These are phyloP conservation scores for Rosa persica DNA, from an alignment of 306 rosid genomes.

Conservation along the genomic window DNA sequence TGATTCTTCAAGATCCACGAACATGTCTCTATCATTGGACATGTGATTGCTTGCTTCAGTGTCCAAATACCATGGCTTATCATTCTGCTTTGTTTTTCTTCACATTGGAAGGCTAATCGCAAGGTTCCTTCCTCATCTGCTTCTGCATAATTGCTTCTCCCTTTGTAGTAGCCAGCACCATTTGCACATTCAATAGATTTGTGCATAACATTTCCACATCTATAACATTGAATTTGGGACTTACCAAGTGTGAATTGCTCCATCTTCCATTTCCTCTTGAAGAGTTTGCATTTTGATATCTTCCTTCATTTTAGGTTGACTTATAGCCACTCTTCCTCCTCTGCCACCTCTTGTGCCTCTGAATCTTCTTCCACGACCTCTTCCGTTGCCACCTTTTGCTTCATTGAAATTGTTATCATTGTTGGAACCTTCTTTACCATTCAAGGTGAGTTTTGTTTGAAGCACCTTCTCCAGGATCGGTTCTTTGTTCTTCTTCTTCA, in stretches of 20 bases:
- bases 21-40: no score
- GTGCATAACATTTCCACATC: neutral
- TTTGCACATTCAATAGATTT: neutral
- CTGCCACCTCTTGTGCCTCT: neutral
- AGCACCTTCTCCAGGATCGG: neutral
- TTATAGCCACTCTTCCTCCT: neutral
- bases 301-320: neutral
- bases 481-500: neutral
- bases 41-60: no score
- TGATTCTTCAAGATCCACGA: no score
- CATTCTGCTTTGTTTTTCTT: no score
- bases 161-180: neutral
- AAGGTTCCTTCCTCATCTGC: no score
- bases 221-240: no score
- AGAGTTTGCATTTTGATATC: neutral
- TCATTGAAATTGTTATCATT: neutral
- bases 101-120: no score
- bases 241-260: neutral
- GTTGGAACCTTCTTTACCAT: no score
- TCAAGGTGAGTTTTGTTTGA: no score
- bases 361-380: neutral
- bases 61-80: no score
- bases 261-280: neutral
- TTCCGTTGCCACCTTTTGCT: neutral
- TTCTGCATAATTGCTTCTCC: neutral